Percentiles rank a stretch among this genome's conserved stretches.
Conservation (phyloP, 345 rosid species). For the Eucalyptus victrix region DNA sequence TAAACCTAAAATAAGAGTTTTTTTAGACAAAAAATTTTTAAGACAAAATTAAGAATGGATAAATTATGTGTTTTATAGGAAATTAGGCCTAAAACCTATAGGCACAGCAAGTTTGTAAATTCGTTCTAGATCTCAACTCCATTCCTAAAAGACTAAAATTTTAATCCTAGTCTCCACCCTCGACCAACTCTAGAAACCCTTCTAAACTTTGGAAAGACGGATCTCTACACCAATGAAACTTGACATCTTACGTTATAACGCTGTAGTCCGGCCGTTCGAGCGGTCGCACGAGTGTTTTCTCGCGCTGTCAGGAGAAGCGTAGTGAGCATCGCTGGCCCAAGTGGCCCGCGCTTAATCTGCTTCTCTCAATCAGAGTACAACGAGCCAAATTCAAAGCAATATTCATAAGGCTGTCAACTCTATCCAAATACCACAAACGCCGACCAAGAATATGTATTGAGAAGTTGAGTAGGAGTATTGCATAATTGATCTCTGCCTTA, state of each 20-base stretch:
- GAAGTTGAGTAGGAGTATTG: neutral
- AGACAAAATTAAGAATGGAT: neutral
- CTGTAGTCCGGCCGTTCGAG: neutral
- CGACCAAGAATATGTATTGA: neutral
- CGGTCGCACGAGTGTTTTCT: neutral
- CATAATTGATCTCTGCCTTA: neutral
- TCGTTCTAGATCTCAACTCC: neutral
- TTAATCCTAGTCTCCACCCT: neutral
- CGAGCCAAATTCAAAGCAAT: neutral
- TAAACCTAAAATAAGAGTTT: accelerated
- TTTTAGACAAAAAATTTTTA: neutral
- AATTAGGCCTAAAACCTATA: neutral
- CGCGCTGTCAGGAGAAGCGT: neutral
- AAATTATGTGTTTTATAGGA: neutral
- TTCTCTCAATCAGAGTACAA: neutral
- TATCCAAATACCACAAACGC: neutral
- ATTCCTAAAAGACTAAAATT: neutral
- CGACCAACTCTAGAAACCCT: neutral
- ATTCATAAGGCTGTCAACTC: neutral
- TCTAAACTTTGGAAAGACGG: neutral
- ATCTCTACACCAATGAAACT: neutral
- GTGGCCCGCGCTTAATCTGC: neutral
- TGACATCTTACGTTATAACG: neutral
- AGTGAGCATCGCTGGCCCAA: neutral
- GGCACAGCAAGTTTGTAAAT: neutral